A percentile compares a stretch with the other conserved stretches of the same genome.
These are phyloP conservation scores for Henckelia pumila DNA, from an alignment of 257 asterid species.

Conservation along the genomic window DNA sequence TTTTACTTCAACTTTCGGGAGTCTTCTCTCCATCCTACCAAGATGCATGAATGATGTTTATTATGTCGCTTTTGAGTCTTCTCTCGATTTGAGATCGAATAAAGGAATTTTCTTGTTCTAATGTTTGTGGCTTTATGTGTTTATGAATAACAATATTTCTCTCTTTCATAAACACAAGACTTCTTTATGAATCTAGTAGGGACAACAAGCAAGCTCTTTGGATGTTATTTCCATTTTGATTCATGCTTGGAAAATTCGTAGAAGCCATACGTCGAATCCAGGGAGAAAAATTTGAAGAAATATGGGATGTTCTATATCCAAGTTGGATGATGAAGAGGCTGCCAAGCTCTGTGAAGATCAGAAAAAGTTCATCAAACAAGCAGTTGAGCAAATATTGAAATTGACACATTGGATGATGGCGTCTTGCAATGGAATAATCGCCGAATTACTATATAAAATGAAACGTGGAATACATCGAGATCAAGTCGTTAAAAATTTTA, in stretches of 20 bases:
- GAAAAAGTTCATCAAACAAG: constrained; percentile 82
- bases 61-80: constrained; percentile 13
- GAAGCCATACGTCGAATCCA: background rate
- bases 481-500: too few species aligned
- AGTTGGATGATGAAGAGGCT: constrained; percentile 90
- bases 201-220: constrained; percentile 33
- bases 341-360: constrained; percentile 86
- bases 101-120: constrained; percentile 32
- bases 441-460: too few species aligned
- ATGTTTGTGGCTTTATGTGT: constrained; percentile 1
- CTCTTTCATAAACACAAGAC: constrained; percentile 23
- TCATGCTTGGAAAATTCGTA: constrained; percentile 49
- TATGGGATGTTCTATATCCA: constrained; percentile 98
- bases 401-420: constrained; percentile 87
- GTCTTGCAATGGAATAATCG: too few species aligned
- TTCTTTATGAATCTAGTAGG: constrained; percentile 54
- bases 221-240: constrained; percentile 41
- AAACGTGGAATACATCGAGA: too few species aligned
- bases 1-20: too few species aligned
- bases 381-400: constrained; percentile 71
- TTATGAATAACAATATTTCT: constrained; percentile 11
- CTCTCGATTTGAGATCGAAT: constrained; percentile 34
- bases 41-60: background rate
- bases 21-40: too few species aligned
- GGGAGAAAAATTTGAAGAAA: constrained; percentile 11